A percentile compares a stretch with the other conserved stretches of the same genome.
Evolutionary conservation across 106 monocot genomes (phyloP).

Genomic region (Dendrobium officinale): DNA sequence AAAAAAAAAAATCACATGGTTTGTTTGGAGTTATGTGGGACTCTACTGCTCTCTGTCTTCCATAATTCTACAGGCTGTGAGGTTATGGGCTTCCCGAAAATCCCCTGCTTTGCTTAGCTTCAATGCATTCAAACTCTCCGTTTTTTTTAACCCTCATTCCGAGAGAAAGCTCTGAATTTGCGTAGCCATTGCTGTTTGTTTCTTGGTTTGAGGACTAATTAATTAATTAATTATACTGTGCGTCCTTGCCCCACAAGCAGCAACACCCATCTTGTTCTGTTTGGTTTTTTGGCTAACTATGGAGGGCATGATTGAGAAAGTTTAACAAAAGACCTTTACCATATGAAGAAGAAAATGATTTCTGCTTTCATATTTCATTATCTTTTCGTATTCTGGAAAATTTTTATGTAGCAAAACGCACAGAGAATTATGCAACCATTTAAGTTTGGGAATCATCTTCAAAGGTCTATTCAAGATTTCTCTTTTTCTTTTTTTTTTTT

Average conservation of each 20-base stretch:
- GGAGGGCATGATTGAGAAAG: conserved; percentile 1
- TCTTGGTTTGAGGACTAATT: neutral
- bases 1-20: conserved; percentile 29
- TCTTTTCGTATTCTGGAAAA: neutral
- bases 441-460: too few species aligned
- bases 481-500: too few species aligned
- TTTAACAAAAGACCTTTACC: neutral
- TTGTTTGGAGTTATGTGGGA: conserved; percentile 29
- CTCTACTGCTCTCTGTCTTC: neutral
- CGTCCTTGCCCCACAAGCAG: neutral
- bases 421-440: too few species aligned
- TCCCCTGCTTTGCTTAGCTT: neutral
- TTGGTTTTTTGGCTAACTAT: neutral
- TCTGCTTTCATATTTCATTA: neutral
- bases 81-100: conserved; percentile 18
- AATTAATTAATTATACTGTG: conserved; percentile 1
- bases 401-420: too few species aligned
- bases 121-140: neutral
- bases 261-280: neutral
- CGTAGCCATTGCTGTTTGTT: neutral
- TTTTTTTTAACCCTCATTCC: neutral
- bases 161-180: neutral
- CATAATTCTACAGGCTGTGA: conserved; percentile 38
- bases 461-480: too few species aligned
- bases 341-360: neutral